Evolutionary conservation across 2,329 filamentous ascomycete genomes (phyloP).

Genomic region (Colletotrichum endophyticum): DNA sequence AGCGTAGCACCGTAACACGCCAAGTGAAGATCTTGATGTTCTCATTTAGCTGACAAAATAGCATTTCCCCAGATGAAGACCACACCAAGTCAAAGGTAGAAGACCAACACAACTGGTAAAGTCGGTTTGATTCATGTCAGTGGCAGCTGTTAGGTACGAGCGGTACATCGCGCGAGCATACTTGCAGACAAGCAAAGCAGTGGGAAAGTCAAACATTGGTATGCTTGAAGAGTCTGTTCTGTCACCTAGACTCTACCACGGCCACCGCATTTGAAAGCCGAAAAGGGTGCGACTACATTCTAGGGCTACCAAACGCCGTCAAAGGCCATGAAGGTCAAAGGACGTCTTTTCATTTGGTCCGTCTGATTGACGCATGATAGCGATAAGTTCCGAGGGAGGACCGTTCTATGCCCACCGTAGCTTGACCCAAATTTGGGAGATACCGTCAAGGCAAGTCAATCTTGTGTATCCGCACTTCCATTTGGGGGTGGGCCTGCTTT

Average conservation of each 20-base stretch:
- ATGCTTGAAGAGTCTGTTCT: not conserved
- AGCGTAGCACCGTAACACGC: not conserved
- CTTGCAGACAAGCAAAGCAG: not conserved
- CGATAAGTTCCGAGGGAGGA: not conserved
- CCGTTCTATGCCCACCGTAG: rapidly evolving
- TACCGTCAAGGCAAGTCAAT: no score
- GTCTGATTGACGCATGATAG: not conserved
- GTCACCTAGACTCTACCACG: not conserved
- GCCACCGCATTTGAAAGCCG: not conserved
- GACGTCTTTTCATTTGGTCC: no score
- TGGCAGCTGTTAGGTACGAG: rapidly evolving
- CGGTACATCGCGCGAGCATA: rapidly evolving
- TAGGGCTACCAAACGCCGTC: rapidly evolving
- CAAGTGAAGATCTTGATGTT: not conserved
- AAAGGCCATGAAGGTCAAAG: rapidly evolving
- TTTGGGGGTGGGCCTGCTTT: rapidly evolving
- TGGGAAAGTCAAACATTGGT: rapidly evolving
- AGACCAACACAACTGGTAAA: not conserved
- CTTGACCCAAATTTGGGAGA: rapidly evolving
- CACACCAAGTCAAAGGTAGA: not conserved
- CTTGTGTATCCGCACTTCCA: rapidly evolving
- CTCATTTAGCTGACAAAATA: rapidly evolving
- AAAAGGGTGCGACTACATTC: rapidly evolving
- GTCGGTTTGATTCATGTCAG: rapidly evolving
- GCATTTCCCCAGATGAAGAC: rapidly evolving